Conservation (phyloP, 495 filamentous ascomycete genomes). For the Talaromyces trachyspermus region DNA sequence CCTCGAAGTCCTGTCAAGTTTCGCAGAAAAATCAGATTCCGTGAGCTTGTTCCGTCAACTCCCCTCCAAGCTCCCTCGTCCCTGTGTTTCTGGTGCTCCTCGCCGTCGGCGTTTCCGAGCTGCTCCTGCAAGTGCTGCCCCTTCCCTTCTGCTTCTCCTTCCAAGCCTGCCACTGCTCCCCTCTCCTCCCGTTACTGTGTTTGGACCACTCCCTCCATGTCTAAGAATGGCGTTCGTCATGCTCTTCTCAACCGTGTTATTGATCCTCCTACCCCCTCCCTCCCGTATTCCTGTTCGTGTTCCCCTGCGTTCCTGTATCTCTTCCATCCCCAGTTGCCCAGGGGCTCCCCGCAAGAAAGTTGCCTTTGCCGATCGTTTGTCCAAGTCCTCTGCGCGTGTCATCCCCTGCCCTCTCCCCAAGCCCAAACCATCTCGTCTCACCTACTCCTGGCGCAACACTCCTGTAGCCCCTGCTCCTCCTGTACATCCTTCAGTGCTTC, state of each 20-base stretch:
- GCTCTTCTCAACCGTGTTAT: slow-evolving; percentile 1
- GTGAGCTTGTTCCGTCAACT: background rate
- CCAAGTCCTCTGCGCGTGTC: background rate
- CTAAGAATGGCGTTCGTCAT: slow-evolving; percentile 2
- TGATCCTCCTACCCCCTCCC: background rate
- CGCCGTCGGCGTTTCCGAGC: background rate
- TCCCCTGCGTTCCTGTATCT: background rate
- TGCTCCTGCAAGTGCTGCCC: background rate
- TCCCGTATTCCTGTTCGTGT: slow-evolving; percentile 1
- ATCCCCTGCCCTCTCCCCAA: background rate
- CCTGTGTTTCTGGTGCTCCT: background rate
- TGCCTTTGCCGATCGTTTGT: slow-evolving; percentile 1
- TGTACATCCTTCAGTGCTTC: slow-evolving; percentile 19
- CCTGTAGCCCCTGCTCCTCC: slow-evolving; percentile 12
- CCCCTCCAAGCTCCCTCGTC: background rate
- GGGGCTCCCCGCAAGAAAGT: slow-evolving; percentile 4
- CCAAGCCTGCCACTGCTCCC: background rate
- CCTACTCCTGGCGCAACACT: too few relatives aligned
- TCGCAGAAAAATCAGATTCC: background rate
- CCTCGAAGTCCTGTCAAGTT: slow-evolving; percentile 2
- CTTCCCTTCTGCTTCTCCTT: background rate
- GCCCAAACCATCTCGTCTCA: background rate
- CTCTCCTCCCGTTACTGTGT: background rate
- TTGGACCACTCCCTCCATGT: slow-evolving; percentile 1
- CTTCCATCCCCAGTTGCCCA: slow-evolving; percentile 3